Percentiles rank a stretch among this genome's conserved stretches.
Conservation (phyloP, 2,329 filamentous ascomycete species). For the Hypomyces rosellus region DNA sequence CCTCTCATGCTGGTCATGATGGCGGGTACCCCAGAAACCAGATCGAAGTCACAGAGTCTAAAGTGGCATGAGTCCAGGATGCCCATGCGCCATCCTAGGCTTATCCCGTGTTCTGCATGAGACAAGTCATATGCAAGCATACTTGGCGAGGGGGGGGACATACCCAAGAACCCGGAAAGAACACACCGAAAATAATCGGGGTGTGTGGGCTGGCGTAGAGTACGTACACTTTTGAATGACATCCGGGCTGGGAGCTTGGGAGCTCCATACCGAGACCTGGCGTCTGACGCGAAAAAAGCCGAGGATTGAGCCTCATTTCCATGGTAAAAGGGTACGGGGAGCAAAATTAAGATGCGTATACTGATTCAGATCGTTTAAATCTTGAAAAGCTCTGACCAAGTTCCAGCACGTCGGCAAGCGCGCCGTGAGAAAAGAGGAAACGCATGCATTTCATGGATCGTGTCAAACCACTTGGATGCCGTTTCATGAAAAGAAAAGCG, state of each 20-base stretch:
- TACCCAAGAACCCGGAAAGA: neutral
- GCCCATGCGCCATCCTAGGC: neutral
- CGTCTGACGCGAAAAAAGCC: too few relatives aligned
- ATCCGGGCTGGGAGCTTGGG: neutral
- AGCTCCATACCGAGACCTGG: neutral
- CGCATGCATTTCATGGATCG: conserved; percentile 14
- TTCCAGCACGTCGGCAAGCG: conserved; percentile 1
- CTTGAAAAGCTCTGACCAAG: neutral
- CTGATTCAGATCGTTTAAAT: too few relatives aligned
- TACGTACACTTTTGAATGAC: neutral
- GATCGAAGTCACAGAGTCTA: neutral
- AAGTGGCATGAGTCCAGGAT: neutral
- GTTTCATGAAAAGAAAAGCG: conserved; percentile 8
- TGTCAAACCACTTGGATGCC: conserved; percentile 1
- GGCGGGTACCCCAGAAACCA: neutral
- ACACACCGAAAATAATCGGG: conserved; percentile 1
- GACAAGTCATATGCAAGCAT: neutral
- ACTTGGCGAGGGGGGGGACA: neutral
- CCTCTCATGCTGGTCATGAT: neutral
- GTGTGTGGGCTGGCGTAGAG: neutral
- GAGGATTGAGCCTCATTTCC: too few relatives aligned
- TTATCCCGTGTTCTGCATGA: neutral
- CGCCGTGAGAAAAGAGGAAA: conserved; percentile 23
- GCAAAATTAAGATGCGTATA: too few relatives aligned
- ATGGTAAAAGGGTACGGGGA: too few relatives aligned